phyloP scores from a whole-genome alignment of 1,139 yeast genomes.

The Yamadazyma membranifaciens region DNA sequence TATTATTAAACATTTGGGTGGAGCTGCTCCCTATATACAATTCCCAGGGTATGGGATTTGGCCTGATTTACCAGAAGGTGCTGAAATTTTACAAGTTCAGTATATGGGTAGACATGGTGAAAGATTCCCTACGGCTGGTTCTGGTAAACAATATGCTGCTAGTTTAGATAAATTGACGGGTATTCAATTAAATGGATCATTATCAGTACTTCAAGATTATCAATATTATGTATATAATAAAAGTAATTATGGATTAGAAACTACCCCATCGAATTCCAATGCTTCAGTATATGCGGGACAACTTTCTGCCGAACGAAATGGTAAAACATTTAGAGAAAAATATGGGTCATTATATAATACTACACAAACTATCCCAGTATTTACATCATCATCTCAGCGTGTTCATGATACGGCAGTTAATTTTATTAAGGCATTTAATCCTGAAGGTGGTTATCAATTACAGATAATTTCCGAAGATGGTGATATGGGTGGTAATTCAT shows the following conservation, averaged over 20 bases:
- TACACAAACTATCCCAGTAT: slow-evolving; percentile 26
- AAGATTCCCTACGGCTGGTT: slow-evolving; percentile 50
- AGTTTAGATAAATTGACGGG: slow-evolving; percentile 13
- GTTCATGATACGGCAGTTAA: slow-evolving; percentile 28
- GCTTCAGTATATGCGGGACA: slow-evolving; percentile 29
- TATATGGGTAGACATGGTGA: slow-evolving; percentile 72
- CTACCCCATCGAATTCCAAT: slow-evolving; percentile 26
- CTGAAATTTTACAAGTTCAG: slow-evolving; percentile 64
- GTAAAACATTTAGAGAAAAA: slow-evolving; percentile 31
- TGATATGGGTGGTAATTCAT: slow-evolving; percentile 34
- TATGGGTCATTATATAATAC: slow-evolving; percentile 28
- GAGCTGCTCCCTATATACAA: slow-evolving; percentile 47
- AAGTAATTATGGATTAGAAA: slow-evolving; percentile 29
- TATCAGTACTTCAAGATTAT: slow-evolving; percentile 33
- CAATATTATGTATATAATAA: slow-evolving; percentile 29
- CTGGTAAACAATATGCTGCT: slow-evolving; percentile 25
- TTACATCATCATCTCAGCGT: slow-evolving; percentile 33
- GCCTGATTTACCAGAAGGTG: slow-evolving; percentile 47
- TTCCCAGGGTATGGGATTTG: slow-evolving; percentile 46
- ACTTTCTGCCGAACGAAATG: slow-evolving; percentile 32
- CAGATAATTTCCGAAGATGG: slow-evolving; percentile 27
- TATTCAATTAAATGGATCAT: slow-evolving; percentile 25
- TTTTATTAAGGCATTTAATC: slow-evolving; percentile 35
- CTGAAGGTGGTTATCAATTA: slow-evolving; percentile 23
- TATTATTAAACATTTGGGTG: slow-evolving; percentile 44